phyloP scores from a whole-genome alignment of 2,329 filamentous ascomycete genomes.

The Fusarium burgessii region DNA sequence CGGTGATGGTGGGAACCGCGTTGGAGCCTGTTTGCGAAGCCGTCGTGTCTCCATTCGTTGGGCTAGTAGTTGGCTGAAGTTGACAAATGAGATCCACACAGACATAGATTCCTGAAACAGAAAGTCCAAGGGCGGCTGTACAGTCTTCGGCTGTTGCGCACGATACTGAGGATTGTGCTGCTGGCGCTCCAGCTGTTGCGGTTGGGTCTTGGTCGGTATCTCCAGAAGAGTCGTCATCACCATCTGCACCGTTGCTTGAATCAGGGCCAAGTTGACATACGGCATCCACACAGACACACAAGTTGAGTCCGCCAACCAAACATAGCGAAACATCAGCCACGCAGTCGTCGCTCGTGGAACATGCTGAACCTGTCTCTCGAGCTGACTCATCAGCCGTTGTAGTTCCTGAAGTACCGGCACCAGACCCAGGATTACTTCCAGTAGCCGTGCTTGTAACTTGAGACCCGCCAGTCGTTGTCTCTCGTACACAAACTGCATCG shows the following conservation, averaged over 20 bases:
- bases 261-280: not conserved
- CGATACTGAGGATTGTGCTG: not conserved
- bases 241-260: not conserved
- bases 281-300: conserved; percentile 1
- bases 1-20: not conserved
- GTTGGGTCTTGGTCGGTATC: not conserved
- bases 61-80: not conserved
- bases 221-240: not conserved
- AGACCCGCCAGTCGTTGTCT: not conserved
- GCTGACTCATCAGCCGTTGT: not conserved
- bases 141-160: conserved; percentile 1
- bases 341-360: conserved; percentile 4
- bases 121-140: conserved; percentile 14
- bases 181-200: not conserved
- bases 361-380: not conserved
- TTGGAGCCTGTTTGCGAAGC: not conserved
- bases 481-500: conserved; percentile 15
- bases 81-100: conserved; percentile 20
- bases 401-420: not conserved
- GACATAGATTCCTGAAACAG: conserved; percentile 4
- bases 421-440: not conserved
- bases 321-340: not conserved
- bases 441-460: not conserved
- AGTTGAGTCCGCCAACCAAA: not conserved
- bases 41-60: not conserved